Evolutionary conservation across 257 asterid genomes (phyloP), one percentile per base, ranked within the genome.

Genomic region (Capsicum pubescens): DNA sequence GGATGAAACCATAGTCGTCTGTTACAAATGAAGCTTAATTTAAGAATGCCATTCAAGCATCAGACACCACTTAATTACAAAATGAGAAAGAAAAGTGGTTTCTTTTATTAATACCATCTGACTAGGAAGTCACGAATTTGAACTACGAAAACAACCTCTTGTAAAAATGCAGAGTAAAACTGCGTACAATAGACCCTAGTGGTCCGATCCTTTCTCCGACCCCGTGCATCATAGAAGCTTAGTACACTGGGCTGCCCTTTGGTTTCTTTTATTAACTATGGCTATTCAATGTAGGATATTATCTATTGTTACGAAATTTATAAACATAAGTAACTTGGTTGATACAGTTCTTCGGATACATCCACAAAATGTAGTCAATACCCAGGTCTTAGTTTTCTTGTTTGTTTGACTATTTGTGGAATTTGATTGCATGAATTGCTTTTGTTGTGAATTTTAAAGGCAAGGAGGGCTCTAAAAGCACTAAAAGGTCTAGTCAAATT

Each of bases 401-500:
- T 16, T 4, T 8, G 8, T 6, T 58, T 17, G 21, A 7, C 14
- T 19, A 16, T 60, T 60, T 1, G 14, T 60, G 67, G 35, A 60
- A n/a, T n/a, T 55, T n/a, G 35, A 60, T n/a, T n/a, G 67, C n/a
- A 60, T 58, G 19, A 58, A 59, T 17, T n/a, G 35, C 66, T 35
- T 61, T 55, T 59, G 59, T 72, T 86, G 17, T 32, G 6, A 63
- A 52, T 7, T 83, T 12, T 69, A 21, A 56, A 87, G 92, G 91
- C 92, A 68, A 89, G 92, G 82, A 84, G 90, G 85, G 92, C 93
- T 16, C 88, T 87, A 16, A 74, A 85, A 36, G 93, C 92, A n/a
- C 82, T 91, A 16, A 89, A 88, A 79, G 93, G 91, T 17, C 82
- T 90, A 55, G 93, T 90, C n/a, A 90, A 88, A 66, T 54, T 90